Conservation (phyloP, 2,329 filamentous ascomycete species). For the Diaporthe sp. region DNA sequence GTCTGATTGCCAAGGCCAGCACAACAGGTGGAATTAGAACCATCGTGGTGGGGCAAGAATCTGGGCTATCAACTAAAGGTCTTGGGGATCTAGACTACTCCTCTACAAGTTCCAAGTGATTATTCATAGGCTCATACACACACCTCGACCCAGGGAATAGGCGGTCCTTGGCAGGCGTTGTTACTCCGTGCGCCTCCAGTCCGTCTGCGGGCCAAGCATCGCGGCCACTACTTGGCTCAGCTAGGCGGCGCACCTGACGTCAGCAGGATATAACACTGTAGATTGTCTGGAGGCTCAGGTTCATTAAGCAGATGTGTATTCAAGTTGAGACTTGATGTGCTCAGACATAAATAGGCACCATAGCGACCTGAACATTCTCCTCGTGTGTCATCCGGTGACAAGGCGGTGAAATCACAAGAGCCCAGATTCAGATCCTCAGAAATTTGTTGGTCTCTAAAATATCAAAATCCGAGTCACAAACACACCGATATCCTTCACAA, state of each 20-base stretch:
- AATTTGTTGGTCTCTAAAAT: neutral
- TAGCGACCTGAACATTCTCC: too few species aligned
- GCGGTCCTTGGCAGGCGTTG: neutral
- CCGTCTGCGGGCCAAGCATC: neutral
- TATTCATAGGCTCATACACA: too few species aligned
- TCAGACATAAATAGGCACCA: neutral
- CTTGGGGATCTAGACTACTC: neutral
- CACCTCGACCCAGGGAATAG: neutral
- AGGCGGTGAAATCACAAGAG: neutral
- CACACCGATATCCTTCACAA: neutral
- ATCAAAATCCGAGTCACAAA: neutral
- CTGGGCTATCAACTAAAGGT: neutral
- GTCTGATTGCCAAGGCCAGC: neutral
- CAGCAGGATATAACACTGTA: neutral
- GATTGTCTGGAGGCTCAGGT: too few species aligned
- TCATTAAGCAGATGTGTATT: neutral
- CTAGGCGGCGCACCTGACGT: neutral
- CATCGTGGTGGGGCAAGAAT: neutral
- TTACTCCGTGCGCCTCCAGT: neutral
- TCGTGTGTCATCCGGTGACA: too few species aligned
- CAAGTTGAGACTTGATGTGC: neutral
- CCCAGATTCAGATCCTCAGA: neutral
- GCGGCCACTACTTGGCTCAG: neutral
- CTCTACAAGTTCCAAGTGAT: neutral
- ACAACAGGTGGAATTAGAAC: neutral